Percentiles rank a stretch among this genome's conserved stretches.
Conservation (phyloP, 2,329 filamentous ascomycete genomes). For the Fusarium circinatum region DNA sequence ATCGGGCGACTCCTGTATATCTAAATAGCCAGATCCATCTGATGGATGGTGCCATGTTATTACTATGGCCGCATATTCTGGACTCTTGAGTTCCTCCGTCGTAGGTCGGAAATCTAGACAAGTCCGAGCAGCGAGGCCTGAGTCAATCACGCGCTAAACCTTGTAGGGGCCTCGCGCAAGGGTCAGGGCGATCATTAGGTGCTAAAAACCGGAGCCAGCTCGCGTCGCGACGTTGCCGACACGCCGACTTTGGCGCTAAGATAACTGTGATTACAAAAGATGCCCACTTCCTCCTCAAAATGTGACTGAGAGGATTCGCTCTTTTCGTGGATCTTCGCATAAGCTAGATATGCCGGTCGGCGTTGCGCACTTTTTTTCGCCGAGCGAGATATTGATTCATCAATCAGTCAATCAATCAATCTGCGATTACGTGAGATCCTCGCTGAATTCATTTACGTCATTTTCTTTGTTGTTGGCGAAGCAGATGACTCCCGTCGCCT, state of each 20-base stretch:
- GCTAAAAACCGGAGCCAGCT: background rate
- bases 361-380: background rate
- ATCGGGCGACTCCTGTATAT: background rate
- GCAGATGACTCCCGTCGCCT: background rate
- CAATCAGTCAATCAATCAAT: background rate
- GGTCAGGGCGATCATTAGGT: background rate
- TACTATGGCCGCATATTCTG: background rate
- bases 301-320: background rate
- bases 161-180: background rate
- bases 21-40: conserved; percentile 9
- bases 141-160: background rate
- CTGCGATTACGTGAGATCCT: background rate
- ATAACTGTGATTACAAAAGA: background rate
- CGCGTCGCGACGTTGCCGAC: conserved; percentile 3
- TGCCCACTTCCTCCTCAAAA: background rate
- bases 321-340: background rate
- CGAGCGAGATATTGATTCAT: background rate
- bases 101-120: background rate
- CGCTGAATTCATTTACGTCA: background rate
- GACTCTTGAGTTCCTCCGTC: background rate
- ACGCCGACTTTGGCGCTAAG: background rate
- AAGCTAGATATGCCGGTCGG: background rate
- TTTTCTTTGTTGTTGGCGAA: background rate
- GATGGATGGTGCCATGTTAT: background rate
- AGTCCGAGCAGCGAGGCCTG: background rate